Evolutionary conservation across 257 asterid species (phyloP), one percentile per base, ranked within the genome.

Genomic region (Solanum rostratum): DNA sequence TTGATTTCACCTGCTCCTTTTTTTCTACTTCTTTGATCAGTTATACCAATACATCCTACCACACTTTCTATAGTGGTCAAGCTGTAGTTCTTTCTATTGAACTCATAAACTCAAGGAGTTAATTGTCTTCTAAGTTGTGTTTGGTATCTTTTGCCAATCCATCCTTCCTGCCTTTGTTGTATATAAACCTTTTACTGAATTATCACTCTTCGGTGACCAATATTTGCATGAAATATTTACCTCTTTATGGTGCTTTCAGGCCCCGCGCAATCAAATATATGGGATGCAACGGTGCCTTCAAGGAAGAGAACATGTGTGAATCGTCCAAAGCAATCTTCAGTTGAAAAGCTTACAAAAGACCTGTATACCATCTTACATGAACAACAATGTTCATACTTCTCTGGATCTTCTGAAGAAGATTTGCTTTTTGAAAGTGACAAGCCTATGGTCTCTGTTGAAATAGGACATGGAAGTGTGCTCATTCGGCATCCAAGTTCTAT

Each of bases 401-500:
- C 99, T 65, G 98, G 87, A 83, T 91, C 95, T 84, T 93, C 97
- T 24, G 99, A 96, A 89, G 98, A 96, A 66, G 98, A 94, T 62
- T 91, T 96, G 88, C 98, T 96, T 89, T 93, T 92, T 55, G 98
- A 91, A 87, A 93, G 93, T 83, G 97, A 93, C 82, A 92, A 89
- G 85, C 99, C 99, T 57, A 94, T 96, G 98, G 98, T 91, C 29
- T 96, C 99, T 79, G 98, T 96, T 84, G 99, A 96, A 92, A 88
- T 96, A 89, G 99, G 99, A 84, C 99, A 96, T 88, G 99, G 99
- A 79, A 94, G 98, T 93, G 95, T 96, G 37, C 99, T 96, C 81
- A 94, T 96, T 88, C 87, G 98, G 86, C 99, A 96, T 91, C 99
- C 99, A 14, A 92, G 84, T 85, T 87, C 97, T 46, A 88, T 92